Base-by-base conservation (phyloP, 768 basidiomycete species). In the Coprinopsis sp. region DNA sequence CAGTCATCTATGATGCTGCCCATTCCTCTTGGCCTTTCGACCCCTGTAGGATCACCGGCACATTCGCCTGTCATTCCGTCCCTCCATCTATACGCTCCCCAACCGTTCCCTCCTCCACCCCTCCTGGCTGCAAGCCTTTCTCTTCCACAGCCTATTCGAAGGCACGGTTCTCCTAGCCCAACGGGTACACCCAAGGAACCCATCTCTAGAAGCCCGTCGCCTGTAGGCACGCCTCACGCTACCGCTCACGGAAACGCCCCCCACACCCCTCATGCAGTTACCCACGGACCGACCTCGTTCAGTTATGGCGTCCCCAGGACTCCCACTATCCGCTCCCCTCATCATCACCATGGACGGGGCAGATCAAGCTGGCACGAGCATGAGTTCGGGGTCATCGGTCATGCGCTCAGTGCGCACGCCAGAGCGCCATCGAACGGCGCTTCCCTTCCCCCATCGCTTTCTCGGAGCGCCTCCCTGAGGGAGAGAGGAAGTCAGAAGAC, bases 1-100 rank as follows among this genome's bases (percentile, higher is more conserved):
- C 47, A 41, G 31, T 48, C 47, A 14, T 40, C 47, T 10, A 48
- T 48, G 23, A 39, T 14, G 29, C 29, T 48, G 14, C 24, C 23
- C 12, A 19, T 41, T 28, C 41, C 18, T 7, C 30, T 42, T 4
- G 16, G 22, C 22, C 24, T 14, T 42, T 21, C 16, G 29, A 29
- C 24, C 4, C 14, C 36, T 12, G 23, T 16, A 19, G 33, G 5
- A 2, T 42, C 33, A 13, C 27, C 27, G 13, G 14, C 13, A 13
- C 38, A 30, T 25, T 47, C 27, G 18, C 46, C 46, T 6, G 40
- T 28, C 5, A 28, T 42, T n/a, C 40, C 40, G 27, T 42, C n/a
- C n/a, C n/a, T 42, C 27, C 27, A 42, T 18, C 28, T 42, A 10
- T 42, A 42, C 22, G 40, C 27, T 6, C 40, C 40, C 5, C 25